Conservation (phyloP, 306 rosid genomes). For the Prunus kanzakura region DNA sequence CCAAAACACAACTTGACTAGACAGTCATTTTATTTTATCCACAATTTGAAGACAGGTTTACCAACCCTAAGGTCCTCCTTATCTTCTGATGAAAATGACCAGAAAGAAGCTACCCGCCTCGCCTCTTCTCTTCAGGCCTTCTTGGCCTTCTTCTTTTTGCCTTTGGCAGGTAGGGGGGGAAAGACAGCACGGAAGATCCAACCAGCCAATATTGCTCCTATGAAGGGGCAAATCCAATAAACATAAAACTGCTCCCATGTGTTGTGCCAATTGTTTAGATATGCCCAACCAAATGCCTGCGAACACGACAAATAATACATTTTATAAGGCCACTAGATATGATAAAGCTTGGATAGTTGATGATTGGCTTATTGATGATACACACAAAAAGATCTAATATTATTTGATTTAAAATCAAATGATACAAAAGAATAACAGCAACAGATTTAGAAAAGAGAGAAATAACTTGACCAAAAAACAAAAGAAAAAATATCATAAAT, state of each 20-base stretch:
- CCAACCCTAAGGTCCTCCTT: neutral
- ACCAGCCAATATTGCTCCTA: constrained; percentile 71
- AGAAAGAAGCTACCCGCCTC: neutral
- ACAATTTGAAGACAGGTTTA: neutral
- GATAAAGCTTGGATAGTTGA: neutral
- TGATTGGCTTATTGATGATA: too few relatives aligned
- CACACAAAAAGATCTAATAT: neutral
- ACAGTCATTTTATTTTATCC: neutral
- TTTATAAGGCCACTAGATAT: neutral
- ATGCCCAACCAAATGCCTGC: constrained; percentile 96
- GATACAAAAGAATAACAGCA: neutral
- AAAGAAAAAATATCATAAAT: neutral
- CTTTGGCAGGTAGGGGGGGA: constrained; percentile 36
- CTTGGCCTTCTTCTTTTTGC: constrained; percentile 38
- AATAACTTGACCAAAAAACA: neutral
- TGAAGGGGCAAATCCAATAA: constrained; percentile 77
- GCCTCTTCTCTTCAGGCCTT: constrained; percentile 48
- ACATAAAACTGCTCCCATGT: constrained; percentile 92
- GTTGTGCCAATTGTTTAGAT: constrained; percentile 59
- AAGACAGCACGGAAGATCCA: constrained; percentile 66
- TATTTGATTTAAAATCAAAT: neutral
- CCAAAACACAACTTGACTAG: neutral
- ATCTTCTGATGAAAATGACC: neutral
- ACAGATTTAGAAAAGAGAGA: neutral
- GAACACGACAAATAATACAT: constrained; percentile 2